Conservation (phyloP, 2,329 filamentous ascomycete species). For the Aspergillus bombycis region DNA sequence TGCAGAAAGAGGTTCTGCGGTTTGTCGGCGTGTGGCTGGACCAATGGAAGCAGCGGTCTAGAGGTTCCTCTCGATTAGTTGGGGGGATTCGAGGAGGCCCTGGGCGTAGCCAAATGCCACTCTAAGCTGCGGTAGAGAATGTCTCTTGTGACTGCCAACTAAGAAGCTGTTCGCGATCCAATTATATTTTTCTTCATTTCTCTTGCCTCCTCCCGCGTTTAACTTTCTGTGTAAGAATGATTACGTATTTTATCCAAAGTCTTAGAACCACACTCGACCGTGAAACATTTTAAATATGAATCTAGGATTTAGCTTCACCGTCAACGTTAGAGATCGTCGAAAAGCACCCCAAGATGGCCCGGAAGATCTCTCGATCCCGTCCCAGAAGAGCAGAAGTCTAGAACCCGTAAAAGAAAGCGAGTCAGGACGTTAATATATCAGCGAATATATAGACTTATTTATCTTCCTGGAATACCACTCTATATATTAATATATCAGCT, state of each 20-base stretch:
- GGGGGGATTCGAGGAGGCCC: background rate
- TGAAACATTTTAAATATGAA: background rate
- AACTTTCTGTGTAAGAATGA: background rate
- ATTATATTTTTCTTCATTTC: no score
- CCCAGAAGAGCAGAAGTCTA: no score
- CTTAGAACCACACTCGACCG: background rate
- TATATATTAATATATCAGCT: no score
- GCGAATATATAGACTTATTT: no score
- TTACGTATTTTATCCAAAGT: background rate
- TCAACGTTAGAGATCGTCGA: no score
- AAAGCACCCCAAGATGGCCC: no score
- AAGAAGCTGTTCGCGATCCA: no score
- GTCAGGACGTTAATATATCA: no score
- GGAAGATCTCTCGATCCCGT: no score
- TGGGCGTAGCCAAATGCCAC: background rate
- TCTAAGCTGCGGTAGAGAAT: background rate
- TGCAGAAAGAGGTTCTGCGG: constrained; percentile 60
- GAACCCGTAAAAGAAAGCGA: no score
- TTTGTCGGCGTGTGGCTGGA: constrained; percentile 71
- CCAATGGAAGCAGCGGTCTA: constrained; percentile 52
- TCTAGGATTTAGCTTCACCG: no score
- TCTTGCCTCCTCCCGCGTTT: background rate
- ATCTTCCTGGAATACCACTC: no score
- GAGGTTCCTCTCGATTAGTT: background rate
- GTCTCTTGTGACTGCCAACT: background rate